Evolutionary conservation across 768 basidiomycete genomes (phyloP).

Genomic region (Termitomyces sp.): DNA sequence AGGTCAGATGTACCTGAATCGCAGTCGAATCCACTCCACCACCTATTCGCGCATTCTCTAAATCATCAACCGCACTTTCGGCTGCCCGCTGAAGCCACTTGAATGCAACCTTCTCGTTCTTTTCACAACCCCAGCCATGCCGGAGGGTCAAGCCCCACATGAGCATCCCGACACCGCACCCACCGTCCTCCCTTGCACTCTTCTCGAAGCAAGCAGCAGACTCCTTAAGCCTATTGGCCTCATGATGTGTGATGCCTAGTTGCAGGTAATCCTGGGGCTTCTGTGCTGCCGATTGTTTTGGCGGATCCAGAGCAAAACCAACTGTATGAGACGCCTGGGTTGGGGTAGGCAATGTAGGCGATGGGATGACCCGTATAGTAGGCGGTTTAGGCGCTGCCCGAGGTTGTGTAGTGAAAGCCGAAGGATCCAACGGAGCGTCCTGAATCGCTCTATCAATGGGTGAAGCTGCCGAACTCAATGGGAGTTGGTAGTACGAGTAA

Average conservation of each 20-base stretch:
- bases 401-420: slow-evolving; percentile 9
- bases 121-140: slow-evolving; percentile 83
- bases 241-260: slow-evolving; percentile 73
- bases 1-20: slow-evolving; percentile 37
- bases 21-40: slow-evolving; percentile 40
- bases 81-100: slow-evolving; percentile 81
- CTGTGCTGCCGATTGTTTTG: slow-evolving; percentile 2
- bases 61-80: slow-evolving; percentile 69
- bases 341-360: slow-evolving; percentile 11
- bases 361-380: slow-evolving; percentile 1
- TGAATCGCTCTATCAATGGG: slow-evolving; percentile 28
- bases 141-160: slow-evolving; percentile 86
- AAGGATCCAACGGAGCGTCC: slow-evolving; percentile 10
- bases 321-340: not conserved
- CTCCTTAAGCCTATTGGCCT: slow-evolving; percentile 62
- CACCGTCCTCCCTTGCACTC: slow-evolving; percentile 67
- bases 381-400: slow-evolving; percentile 9
- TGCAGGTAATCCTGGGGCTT: slow-evolving; percentile 68
- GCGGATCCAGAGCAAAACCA: not conserved
- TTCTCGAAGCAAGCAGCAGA: slow-evolving; percentile 72
- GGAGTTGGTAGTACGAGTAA: slow-evolving; percentile 64
- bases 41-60: slow-evolving; percentile 57
- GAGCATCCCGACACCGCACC: slow-evolving; percentile 85
- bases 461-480: slow-evolving; percentile 40
- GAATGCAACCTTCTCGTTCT: slow-evolving; percentile 76